Conservation (phyloP, 257 asterid species). For the Orobanche coerulescens region DNA sequence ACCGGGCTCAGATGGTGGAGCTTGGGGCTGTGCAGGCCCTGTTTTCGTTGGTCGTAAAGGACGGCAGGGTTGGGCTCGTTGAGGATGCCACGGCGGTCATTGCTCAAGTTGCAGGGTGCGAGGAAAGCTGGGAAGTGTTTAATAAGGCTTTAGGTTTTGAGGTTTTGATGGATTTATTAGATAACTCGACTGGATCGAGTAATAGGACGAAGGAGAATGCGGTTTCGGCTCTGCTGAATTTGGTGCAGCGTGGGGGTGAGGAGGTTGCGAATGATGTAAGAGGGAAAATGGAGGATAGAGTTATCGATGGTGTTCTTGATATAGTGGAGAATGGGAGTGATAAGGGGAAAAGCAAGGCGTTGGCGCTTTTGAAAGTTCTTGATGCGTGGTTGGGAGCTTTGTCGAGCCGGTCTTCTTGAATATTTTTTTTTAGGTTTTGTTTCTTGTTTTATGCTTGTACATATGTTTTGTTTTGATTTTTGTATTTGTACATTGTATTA, state of each 20-base stretch:
- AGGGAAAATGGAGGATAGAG: constrained; percentile 47
- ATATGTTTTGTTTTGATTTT: constrained; percentile 15
- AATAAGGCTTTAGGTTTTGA: constrained; percentile 57
- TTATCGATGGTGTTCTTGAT: constrained; percentile 65
- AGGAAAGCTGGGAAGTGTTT: constrained; percentile 77
- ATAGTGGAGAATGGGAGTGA: constrained; percentile 63
- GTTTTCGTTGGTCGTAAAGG: constrained; percentile 58
- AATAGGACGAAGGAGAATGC: constrained; percentile 75
- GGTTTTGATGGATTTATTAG: constrained; percentile 77
- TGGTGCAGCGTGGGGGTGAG: constrained; percentile 68
- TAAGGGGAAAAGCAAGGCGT: constrained; percentile 64
- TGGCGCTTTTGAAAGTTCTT: constrained; percentile 45
- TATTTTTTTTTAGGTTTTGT: constrained; percentile 13
- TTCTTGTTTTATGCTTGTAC: constrained; percentile 18
- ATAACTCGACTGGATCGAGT: constrained; percentile 70
- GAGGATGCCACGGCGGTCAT: constrained; percentile 96
- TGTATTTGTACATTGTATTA: constrained; percentile 14
- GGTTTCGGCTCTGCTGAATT: constrained; percentile 61
- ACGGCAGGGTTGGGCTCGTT: constrained; percentile 60
- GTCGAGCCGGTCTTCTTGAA: constrained; percentile 29
- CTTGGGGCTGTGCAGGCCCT: constrained; percentile 74
- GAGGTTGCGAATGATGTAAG: constrained; percentile 42
- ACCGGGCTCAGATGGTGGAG: constrained; percentile 70
- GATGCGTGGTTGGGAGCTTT: constrained; percentile 30
- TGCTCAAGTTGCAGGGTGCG: constrained; percentile 87